Percentiles rank a stretch among this genome's conserved stretches.
phyloP scores from a whole-genome alignment of 2,329 filamentous ascomycete genomes.

The Phoma sp. region DNA sequence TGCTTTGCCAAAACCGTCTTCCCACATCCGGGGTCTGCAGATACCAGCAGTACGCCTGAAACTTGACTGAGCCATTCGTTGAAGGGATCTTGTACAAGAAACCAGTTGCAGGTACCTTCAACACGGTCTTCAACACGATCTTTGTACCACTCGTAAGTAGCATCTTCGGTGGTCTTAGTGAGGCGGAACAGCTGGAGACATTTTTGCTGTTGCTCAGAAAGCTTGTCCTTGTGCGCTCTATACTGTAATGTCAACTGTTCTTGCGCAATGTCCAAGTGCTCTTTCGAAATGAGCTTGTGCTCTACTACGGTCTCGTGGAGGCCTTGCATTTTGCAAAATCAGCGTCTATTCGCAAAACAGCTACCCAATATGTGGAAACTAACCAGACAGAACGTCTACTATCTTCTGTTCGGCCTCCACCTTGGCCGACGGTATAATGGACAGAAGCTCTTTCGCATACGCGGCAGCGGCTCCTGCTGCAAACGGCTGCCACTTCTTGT shows the following conservation, averaged over 20 bases:
- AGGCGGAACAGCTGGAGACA: constrained; percentile 32
- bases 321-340: too few relatives aligned
- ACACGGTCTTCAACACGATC: constrained; percentile 25
- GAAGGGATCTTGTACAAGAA: constrained; percentile 24
- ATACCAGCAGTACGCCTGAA: constrained; percentile 26
- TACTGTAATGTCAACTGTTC: too few relatives aligned
- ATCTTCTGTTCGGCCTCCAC: constrained; percentile 4
- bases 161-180: constrained; percentile 20
- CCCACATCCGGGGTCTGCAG: constrained; percentile 30
- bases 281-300: too few relatives aligned
- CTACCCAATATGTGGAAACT: too few relatives aligned
- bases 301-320: constrained; percentile 8
- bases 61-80: constrained; percentile 23
- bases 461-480: background rate
- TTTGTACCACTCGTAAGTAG: constrained; percentile 31
- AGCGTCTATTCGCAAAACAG: too few relatives aligned
- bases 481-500: background rate
- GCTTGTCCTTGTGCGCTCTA: too few relatives aligned
- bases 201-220: constrained; percentile 21
- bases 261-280: too few relatives aligned
- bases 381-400: constrained; percentile 13
- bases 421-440: background rate
- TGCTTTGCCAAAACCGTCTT: constrained; percentile 30
- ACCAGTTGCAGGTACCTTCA: constrained; percentile 29
- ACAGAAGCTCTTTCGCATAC: background rate